These are phyloP conservation scores for Solanum chiquidenum DNA, from an alignment of 257 asterid species.

Conservation along the genomic window DNA sequence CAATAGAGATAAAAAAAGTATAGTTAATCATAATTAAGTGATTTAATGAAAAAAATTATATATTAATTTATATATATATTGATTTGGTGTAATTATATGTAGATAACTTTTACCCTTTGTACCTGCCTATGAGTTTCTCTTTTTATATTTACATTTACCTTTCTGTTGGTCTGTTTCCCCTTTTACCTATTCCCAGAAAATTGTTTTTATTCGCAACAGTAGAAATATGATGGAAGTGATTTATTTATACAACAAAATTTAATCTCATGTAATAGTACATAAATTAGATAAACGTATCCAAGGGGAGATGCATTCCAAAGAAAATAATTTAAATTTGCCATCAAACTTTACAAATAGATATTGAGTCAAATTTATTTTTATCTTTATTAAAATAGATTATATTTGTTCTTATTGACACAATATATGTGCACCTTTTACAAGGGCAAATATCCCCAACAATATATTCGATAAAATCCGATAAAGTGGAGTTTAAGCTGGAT, in stretches of 20 bases:
- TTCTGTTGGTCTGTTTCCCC: neutral
- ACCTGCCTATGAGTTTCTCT: neutral
- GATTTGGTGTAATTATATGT: neutral
- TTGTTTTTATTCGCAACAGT: neutral
- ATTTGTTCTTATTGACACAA: neutral
- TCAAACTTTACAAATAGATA: neutral
- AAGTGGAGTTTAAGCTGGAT: too few relatives aligned
- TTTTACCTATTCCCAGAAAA: neutral
- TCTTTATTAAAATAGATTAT: neutral
- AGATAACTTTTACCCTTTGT: neutral
- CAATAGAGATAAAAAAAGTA: too few relatives aligned
- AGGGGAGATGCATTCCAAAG: neutral
- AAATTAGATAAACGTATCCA: neutral
- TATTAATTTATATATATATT: too few relatives aligned
- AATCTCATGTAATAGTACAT: neutral
- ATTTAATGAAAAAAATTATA: too few relatives aligned
- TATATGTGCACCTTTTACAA: neutral
- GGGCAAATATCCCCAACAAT: neutral
- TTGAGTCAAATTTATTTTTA: neutral
- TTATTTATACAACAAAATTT: slow-evolving; percentile 16
- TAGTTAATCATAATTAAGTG: neutral
- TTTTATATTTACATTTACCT: neutral
- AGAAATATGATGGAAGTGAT: slow-evolving; percentile 15
- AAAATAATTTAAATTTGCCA: neutral
- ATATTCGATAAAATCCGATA: rapidly evolving